Base-by-base conservation (phyloP, 129 eudicot species). In the Cynara cardunculus region DNA sequence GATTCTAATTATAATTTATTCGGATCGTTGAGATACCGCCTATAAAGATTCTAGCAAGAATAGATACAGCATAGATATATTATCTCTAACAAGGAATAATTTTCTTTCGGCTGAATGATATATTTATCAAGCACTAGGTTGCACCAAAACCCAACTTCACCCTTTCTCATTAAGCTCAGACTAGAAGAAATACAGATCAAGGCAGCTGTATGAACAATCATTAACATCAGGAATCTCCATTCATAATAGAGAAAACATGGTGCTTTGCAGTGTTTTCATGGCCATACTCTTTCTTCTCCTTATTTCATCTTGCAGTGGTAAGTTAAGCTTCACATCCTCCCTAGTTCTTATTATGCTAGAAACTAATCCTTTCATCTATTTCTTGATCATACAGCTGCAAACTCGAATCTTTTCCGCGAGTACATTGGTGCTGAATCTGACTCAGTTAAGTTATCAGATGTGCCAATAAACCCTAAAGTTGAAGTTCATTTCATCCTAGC, bases 401-500 rank as follows among this genome's bases (percentile, higher is more conserved):
- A 77, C 66, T 80, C 81, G 24, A 80, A 84, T 27, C 82, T 80
- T 25, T 84, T 87, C 75, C 81, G 83, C 25, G 85, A 80, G 24
- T 82, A 87, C 81, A 87, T 87, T 69, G 90, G 90, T 19, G 90
- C 90, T 1, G 90, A 87, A 80, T 84, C 83, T 30, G 78, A 59
- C 72, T 27, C 80, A 0, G 87, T 85, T 81, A 85, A 80, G 79
- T 62, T 87, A 21, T 37, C 89, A 7, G 88, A 90, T 56, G 59
- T 87, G 2, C 89, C 94, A 1, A 78, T 90, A 27, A 81, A 83
- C 87, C 30, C 88, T 1, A 64, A 83, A 1, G 88, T 85, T 26
- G 86, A 87, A 61, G 76, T 85, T 62, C 91, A 90, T 81, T 90
- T 87, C 81, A 87, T 90, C 76, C 82, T 90, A 5, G 83, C 94